Base-by-base conservation (phyloP, 2,329 filamentous ascomycete species). In the Phialophora verrucosa region DNA sequence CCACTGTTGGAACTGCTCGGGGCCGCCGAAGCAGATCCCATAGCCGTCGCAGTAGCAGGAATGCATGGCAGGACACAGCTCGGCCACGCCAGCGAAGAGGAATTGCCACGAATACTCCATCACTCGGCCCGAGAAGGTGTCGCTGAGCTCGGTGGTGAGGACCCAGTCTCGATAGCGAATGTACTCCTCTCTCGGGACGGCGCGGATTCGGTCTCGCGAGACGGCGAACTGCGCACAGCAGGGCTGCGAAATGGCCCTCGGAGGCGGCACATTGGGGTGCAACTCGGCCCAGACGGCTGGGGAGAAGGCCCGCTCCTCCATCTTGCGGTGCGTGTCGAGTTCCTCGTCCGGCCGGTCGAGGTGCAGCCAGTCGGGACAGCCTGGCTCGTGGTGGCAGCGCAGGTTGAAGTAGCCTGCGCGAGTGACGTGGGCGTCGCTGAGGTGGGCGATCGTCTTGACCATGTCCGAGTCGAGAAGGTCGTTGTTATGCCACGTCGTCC, bases 21-120 rank as follows among this genome's bases (percentile, higher is more conserved):
- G 35, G 11, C 80, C 80, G 7, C 82, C 84, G 69, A 88, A 89
- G 72, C 88, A 90, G 14, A 86, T 76, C 0, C 87, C 87, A 57
- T 84, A 90, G 10, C 85, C 86, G 67, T 89, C 87, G 73, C 88
- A 90, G 68, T 87, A 87, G 76, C 88, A 90, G 0, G 83, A 74
- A 64, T 84, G 80, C 76, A 87, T 83, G 25, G 75, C 75, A 2
- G 81, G 80, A 64, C 83, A 84, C 47, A 79, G 72, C 35, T 78
- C 76, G 8, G 76, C 71, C 31, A 81, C 68, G 1, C 83, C 84
- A 0, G 85, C 84, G 73, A 88, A 89, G 17, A 89, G 80, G 66
- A 83, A 86, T 66, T 88, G 85, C 87, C 87, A 89, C 1, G 87
- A 76, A 72, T 89, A 88, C 74, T 89, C 87, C 79, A 85, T 88